Evolutionary conservation across 345 rosid genomes (phyloP).

Genomic region (Nephelium lappaceum): DNA sequence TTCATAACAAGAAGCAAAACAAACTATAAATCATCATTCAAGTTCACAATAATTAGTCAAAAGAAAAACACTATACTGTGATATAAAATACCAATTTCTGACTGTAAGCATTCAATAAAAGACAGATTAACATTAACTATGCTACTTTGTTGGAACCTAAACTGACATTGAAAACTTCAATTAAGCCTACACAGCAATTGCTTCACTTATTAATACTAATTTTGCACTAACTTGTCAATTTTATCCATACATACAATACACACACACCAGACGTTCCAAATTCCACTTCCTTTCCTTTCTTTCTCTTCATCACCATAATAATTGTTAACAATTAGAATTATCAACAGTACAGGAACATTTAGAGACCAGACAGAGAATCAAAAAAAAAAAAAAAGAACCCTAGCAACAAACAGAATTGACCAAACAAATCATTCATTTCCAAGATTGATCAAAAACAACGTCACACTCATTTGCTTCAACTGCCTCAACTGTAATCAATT

Average conservation of each 20-base stretch:
- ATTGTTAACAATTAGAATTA: not conserved
- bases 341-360: not conserved
- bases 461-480: not conserved
- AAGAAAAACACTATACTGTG: not conserved
- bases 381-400: not conserved
- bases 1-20: not conserved
- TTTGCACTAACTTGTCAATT: not conserved
- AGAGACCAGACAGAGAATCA: not conserved
- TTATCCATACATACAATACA: not conserved
- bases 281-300: not conserved
- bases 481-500: not conserved
- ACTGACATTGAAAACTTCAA: not conserved
- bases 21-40: not conserved
- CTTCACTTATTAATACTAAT: not conserved
- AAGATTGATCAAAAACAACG: not conserved
- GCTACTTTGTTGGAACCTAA: not conserved
- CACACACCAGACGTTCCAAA: not conserved
- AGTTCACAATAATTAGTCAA: not conserved
- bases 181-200: not conserved
- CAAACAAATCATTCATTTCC: constrained; percentile 5
- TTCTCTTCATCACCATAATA: not conserved
- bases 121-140: not conserved
- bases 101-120: not conserved
- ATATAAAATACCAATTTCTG: no score
- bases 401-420: not conserved